phyloP scores from a whole-genome alignment of 805 yeast species.

The Wickerhamomyces rabaulensis region DNA sequence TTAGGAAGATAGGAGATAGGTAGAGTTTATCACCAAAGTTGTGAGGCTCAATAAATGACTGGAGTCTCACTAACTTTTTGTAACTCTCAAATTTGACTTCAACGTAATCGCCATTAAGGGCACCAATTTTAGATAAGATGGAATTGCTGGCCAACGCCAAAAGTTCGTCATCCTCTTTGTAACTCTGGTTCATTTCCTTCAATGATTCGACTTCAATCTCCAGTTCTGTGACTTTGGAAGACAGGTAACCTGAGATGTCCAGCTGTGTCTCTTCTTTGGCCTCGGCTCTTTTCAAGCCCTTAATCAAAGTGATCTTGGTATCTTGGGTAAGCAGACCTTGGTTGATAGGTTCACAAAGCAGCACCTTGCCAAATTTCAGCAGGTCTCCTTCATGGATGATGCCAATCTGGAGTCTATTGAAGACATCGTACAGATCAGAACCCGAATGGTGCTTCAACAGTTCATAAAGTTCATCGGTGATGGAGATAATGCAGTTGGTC shows the following conservation, averaged over 20 bases:
- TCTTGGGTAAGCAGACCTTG: constrained; percentile 51
- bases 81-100: constrained; percentile 12
- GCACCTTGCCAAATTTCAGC: constrained; percentile 35
- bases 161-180: constrained; percentile 41
- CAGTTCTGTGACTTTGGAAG: constrained; percentile 1
- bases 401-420: constrained; percentile 9
- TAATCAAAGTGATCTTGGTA: constrained; percentile 54
- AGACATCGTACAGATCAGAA: constrained; percentile 6
- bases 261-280: background rate
- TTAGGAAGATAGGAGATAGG: constrained; percentile 56
- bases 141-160: constrained; percentile 39
- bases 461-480: constrained; percentile 15
- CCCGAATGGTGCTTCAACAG: constrained; percentile 16
- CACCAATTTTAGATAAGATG: constrained; percentile 52
- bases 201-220: constrained; percentile 7
- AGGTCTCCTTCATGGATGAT: constrained; percentile 17
- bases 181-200: background rate
- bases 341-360: constrained; percentile 66
- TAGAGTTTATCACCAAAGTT: constrained; percentile 37
- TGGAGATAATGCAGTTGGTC: constrained; percentile 17
- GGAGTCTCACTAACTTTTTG: constrained; percentile 28
- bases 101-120: constrained; percentile 66
- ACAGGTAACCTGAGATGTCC: constrained; percentile 16
- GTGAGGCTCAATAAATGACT: constrained; percentile 64
- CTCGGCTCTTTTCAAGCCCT: constrained; percentile 12